A percentile compares a stretch with the other conserved stretches of the same genome.
phyloP scores from a whole-genome alignment of 2,329 filamentous ascomycete species.

The Fusarium succisae region DNA sequence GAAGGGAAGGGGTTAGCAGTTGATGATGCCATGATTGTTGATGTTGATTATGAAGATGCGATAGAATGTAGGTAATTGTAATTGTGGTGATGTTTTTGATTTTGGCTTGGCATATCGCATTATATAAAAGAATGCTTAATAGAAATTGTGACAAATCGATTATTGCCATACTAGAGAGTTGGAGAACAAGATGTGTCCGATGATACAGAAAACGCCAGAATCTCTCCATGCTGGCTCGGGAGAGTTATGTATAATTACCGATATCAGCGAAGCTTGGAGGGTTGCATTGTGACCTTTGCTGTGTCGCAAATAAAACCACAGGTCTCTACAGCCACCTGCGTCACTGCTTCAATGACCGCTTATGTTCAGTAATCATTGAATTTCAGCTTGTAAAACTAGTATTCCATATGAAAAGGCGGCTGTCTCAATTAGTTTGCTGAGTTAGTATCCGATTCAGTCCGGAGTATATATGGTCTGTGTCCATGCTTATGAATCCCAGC shows the following conservation, averaged over 20 bases:
- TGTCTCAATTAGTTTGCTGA: neutral
- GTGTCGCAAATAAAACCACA: neutral
- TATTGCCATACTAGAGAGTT: fast-evolving
- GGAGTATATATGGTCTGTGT: neutral
- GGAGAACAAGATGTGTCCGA: fast-evolving
- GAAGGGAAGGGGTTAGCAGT: neutral
- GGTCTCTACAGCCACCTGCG: neutral
- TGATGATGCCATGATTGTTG: neutral
- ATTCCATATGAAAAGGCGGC: fast-evolving
- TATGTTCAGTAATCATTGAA: neutral
- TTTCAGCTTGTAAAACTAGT: fast-evolving
- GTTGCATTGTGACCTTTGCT: neutral
- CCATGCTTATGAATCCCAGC: neutral
- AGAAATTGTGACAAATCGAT: neutral
- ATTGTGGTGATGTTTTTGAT: neutral
- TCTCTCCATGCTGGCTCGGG: fast-evolving
- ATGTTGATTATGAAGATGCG: fast-evolving
- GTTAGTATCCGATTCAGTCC: neutral
- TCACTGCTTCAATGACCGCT: neutral
- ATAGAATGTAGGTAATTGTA: neutral
- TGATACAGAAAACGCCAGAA: fast-evolving
- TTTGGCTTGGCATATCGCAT: fast-evolving
- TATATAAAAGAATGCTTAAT: fast-evolving
- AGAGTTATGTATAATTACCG: neutral
- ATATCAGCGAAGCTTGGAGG: neutral